Evolutionary conservation across 2,329 filamentous ascomycete genomes (phyloP), one percentile per base, ranked within the genome.

Genomic region (Epichloe gansuensis): DNA sequence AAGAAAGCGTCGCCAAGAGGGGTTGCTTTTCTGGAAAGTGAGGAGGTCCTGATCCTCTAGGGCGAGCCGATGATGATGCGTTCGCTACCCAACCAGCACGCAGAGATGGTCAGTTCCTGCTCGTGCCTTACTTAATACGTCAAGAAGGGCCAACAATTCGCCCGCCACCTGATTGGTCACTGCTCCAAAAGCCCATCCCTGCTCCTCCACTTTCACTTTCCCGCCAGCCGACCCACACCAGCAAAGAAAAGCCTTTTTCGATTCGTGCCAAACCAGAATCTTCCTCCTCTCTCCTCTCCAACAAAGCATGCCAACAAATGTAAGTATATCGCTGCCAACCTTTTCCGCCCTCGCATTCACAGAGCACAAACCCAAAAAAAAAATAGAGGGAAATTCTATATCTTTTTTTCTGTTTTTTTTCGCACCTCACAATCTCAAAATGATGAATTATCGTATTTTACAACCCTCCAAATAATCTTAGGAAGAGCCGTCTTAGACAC

Each of bases 401-500:
- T 25, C 23, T 44, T 27, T 13, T 31, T 0, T 27, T 4, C 13
- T 23, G 41, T 31, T 13, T 15, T 8, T 17, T 13, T n/a, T 3
- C 21, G 1, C 12, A 13, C 48, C 27, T 17, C 21, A 39, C 47
- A 52, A 53, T 53, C 61, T 53, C 53, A 13, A 61, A 57, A 71
- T 71, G 69, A 71, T 71, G 69, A 69, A 60, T 62, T 62, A 56
- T 61, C 59, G 61, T 63, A 55, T 61, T 64, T 68, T 39, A 53
- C 61, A 67, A 67, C 67, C 68, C 68, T 62, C 56, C 57, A 60
- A 59, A 55, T 57, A 51, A 58, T 64, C 61, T 64, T 68, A 72
- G 69, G 69, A 72, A 72, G 69, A 72, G 69, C 69, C 69, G 69
- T 72, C 68, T 72, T 62, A 72, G 69, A 72, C 69, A 57, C 59